Percentiles rank a stretch among this genome's conserved stretches.
phyloP scores from a whole-genome alignment of 805 yeast species.

The Teunomyces stri region DNA sequence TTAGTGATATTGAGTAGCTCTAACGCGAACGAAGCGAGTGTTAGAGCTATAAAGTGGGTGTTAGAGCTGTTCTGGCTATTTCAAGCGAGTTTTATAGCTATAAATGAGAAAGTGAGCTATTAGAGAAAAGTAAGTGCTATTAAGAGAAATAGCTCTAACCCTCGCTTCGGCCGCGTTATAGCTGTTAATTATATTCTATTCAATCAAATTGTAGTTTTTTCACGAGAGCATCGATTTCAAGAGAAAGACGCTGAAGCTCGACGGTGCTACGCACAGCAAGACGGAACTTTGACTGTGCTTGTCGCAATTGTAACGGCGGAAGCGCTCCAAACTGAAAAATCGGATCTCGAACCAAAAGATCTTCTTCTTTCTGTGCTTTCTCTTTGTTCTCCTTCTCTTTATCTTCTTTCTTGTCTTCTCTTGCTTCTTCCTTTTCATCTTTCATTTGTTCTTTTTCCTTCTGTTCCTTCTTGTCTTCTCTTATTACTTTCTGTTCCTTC shows the following conservation, averaged over 20 bases:
- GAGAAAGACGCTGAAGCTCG: constrained; percentile 18
- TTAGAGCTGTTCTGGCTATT: too few relatives aligned
- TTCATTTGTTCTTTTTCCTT: not conserved
- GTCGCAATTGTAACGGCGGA: constrained; percentile 20
- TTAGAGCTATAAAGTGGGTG: too few relatives aligned
- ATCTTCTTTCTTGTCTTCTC: too few relatives aligned
- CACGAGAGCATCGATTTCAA: constrained; percentile 17
- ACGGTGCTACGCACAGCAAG: constrained; percentile 18
- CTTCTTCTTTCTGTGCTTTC: not conserved
- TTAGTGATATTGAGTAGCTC: constrained; percentile 24
- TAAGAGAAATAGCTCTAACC: too few relatives aligned
- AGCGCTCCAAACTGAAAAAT: constrained; percentile 24
- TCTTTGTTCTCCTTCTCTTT: too few relatives aligned
- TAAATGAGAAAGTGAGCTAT: too few relatives aligned
- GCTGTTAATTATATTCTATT: too few relatives aligned
- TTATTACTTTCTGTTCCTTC: not conserved
- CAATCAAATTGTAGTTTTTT: constrained; percentile 9
- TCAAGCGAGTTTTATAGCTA: too few relatives aligned
- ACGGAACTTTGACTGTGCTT: constrained; percentile 17
- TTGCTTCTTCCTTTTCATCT: too few relatives aligned
- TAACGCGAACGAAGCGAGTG: too few relatives aligned
- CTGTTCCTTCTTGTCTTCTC: constrained; percentile 4
- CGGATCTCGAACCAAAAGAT: constrained; percentile 11
- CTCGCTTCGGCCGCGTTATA: too few relatives aligned
- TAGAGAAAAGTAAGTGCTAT: too few relatives aligned